These are phyloP conservation scores for Urochloa ruziziensis DNA, from an alignment of 176 grass and related monocot genomes.

Conservation along the genomic window DNA sequence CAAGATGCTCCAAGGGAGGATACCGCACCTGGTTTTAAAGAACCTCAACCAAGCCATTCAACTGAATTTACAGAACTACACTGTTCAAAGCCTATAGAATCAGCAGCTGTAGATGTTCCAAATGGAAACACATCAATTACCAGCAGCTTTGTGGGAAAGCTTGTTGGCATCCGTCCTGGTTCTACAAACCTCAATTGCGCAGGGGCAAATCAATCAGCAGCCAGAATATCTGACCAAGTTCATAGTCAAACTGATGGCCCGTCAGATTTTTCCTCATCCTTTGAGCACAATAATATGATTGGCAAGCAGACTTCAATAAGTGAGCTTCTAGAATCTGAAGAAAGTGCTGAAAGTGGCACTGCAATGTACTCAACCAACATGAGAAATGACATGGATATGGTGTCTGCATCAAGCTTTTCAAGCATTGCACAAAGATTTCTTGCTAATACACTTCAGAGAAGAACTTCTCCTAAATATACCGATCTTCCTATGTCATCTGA, in stretches of 20 bases:
- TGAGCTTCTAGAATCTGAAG: conserved; percentile 50
- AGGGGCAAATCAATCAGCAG: conserved; percentile 34
- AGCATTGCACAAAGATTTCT: conserved; percentile 90
- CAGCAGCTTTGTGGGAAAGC: conserved; percentile 40
- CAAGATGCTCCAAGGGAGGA: conserved; percentile 47
- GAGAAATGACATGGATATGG: conserved; percentile 36
- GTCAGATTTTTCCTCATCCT: conserved; percentile 39
- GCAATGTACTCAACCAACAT: conserved; percentile 27
- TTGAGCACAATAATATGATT: conserved; percentile 28
- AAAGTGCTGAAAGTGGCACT: conserved; percentile 23
- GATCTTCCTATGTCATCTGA: conserved; percentile 44
- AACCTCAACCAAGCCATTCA: conserved; percentile 21
- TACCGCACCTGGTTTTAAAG: conserved; percentile 35
- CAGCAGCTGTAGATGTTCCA: conserved; percentile 5
- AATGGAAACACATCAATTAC: conserved; percentile 35
- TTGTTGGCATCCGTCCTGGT: conserved; percentile 39
- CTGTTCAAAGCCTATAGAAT: conserved; percentile 30
- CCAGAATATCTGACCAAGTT: conserved; percentile 27
- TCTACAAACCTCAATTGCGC: conserved; percentile 31
- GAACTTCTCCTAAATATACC: conserved; percentile 58
- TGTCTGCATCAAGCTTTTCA: conserved; percentile 81
- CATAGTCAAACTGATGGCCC: conserved; percentile 31
- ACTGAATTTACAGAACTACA: conserved; percentile 19
- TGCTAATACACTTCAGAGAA: conserved; percentile 83
- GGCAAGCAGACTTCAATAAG: conserved; percentile 58